A percentile compares a stretch with the other conserved stretches of the same genome.
Conservation (phyloP, 371 early-diverging fungal genomes). For the Amoeboradix gromovi region DNA sequence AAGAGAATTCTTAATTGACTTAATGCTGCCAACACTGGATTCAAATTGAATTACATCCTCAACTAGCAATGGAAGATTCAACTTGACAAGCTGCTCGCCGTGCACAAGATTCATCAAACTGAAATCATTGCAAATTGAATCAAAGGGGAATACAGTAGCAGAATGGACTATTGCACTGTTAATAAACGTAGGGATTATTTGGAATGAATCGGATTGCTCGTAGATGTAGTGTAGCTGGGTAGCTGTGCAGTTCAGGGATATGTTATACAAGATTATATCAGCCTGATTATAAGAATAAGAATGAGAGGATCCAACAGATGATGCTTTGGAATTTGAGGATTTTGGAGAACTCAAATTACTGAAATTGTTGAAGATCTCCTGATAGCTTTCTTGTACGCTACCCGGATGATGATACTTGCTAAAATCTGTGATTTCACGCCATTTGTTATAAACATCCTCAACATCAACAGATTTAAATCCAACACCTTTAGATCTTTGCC, state of each 20-base stretch:
- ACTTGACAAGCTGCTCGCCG: constrained; percentile 75
- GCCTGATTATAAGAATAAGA: constrained; percentile 32
- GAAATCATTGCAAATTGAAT: too few relatives aligned
- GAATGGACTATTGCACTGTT: constrained; percentile 50
- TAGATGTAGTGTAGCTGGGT: constrained; percentile 57
- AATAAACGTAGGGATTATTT: constrained; percentile 58
- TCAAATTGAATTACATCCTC: constrained; percentile 44
- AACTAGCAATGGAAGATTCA: constrained; percentile 52
- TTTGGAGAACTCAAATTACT: too few relatives aligned
- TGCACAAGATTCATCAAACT: constrained; percentile 67
- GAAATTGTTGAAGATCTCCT: not conserved
- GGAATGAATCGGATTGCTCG: constrained; percentile 48
- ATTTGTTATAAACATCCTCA: constrained; percentile 22
- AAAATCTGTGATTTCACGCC: constrained; percentile 6
- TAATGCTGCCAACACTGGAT: constrained; percentile 58
- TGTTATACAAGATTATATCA: constrained; percentile 71
- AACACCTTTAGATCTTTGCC: constrained; percentile 35
- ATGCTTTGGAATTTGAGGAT: too few relatives aligned
- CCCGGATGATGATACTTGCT: constrained; percentile 1
- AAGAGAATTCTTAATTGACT: constrained; percentile 79
- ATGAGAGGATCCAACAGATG: too few relatives aligned
- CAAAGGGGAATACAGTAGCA: too few relatives aligned
- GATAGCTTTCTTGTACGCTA: constrained; percentile 9
- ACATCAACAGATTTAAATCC: constrained; percentile 28
- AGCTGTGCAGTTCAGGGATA: constrained; percentile 68